Evolutionary conservation across 495 filamentous ascomycete genomes (phyloP).

Genomic region (Neurospora sp.): DNA sequence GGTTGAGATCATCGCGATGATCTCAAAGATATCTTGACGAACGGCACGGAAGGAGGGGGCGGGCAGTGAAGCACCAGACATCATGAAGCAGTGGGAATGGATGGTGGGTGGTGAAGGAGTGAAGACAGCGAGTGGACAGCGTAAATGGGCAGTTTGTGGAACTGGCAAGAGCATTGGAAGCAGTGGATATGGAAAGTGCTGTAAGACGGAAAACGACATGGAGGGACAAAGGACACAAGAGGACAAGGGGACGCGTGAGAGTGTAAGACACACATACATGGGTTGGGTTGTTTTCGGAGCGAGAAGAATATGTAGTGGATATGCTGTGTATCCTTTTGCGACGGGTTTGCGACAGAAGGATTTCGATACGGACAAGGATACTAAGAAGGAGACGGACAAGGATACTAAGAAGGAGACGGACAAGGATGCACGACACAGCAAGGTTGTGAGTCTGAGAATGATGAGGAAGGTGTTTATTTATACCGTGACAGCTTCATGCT

Average conservation of each 20-base stretch:
- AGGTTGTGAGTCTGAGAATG: neutral
- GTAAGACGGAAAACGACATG: neutral
- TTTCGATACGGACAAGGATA: neutral
- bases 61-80: too few species aligned
- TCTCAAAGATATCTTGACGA: neutral
- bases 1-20: neutral
- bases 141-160: neutral
- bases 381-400: neutral
- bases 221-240: neutral
- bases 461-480: neutral
- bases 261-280: neutral
- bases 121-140: neutral
- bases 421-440: neutral
- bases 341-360: neutral
- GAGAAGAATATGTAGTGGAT: neutral
- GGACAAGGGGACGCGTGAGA: neutral
- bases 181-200: neutral
- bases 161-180: neutral
- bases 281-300: neutral
- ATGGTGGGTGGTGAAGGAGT: neutral
- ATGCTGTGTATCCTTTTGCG: neutral
- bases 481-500: neutral
- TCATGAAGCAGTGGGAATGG: neutral
- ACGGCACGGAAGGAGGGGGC: neutral
- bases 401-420: neutral